These are phyloP conservation scores for Rhizopus sp. DNA, from an alignment of 371 early-diverging fungal species.

Conservation along the genomic window DNA sequence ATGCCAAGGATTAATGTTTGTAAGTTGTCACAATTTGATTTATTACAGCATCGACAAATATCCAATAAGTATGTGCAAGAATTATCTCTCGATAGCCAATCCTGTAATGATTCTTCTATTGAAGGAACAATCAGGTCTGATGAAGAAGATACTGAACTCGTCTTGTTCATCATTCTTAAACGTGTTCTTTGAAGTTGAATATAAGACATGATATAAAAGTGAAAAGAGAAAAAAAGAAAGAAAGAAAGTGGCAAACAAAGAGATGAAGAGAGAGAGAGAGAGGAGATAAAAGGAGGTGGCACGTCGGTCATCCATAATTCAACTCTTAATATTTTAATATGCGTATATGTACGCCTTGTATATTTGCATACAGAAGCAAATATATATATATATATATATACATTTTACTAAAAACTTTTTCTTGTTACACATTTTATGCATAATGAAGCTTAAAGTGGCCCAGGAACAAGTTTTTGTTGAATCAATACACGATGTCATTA, in stretches of 20 bases:
- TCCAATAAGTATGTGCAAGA: slow-evolving; percentile 23
- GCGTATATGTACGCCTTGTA: no score
- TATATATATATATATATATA: no score
- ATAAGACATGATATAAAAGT: neutral
- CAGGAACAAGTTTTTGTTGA: no score
- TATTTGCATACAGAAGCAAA: no score
- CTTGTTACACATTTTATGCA: no score
- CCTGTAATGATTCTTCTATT: slow-evolving; percentile 42
- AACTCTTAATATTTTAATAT: no score
- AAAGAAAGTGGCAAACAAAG: neutral
- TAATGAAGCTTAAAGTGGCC: no score
- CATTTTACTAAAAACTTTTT: no score
- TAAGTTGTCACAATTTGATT: slow-evolving; percentile 30
- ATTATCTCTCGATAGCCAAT: slow-evolving; percentile 37
- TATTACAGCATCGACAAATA: slow-evolving; percentile 40
- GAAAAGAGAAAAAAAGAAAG: neutral
- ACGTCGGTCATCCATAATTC: no score
- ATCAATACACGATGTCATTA: no score
- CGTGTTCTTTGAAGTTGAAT: neutral
- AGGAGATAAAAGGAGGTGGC: no score
- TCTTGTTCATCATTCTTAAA: neutral
- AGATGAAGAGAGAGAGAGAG: neutral
- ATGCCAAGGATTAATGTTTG: slow-evolving; percentile 32
- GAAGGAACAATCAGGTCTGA: slow-evolving; percentile 6
- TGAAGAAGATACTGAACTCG: neutral